Percentiles rank a stretch among this genome's conserved stretches.
Conservation (phyloP, 2,329 filamentous ascomycete species). For the Penicillium janthinellum region DNA sequence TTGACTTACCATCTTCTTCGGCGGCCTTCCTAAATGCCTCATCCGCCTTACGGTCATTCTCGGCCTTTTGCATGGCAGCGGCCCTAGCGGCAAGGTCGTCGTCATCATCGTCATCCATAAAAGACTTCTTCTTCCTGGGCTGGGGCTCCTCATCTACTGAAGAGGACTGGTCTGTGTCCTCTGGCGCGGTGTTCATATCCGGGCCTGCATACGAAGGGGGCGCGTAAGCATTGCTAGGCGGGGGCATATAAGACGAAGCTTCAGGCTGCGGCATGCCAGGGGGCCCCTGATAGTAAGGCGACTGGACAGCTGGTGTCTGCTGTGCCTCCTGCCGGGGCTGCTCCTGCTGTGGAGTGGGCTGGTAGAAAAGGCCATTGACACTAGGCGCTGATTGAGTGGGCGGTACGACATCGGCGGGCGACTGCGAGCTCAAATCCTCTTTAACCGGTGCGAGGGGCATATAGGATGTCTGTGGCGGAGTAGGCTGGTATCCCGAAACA, state of each 20-base stretch:
- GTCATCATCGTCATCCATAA: slow-evolving; percentile 79
- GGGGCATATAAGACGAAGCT: slow-evolving; percentile 40
- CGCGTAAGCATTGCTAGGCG: slow-evolving; percentile 36
- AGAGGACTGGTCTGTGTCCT: slow-evolving; percentile 55
- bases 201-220: slow-evolving; percentile 43
- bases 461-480: slow-evolving; percentile 42
- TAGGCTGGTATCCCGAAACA: slow-evolving; percentile 36
- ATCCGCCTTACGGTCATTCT: slow-evolving; percentile 71
- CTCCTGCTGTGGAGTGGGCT: slow-evolving; percentile 19
- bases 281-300: slow-evolving; percentile 31
- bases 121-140: slow-evolving; percentile 68
- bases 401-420: slow-evolving; percentile 25
- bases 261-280: slow-evolving; percentile 25
- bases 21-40: slow-evolving; percentile 85
- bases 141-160: slow-evolving; percentile 59
- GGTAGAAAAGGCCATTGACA: slow-evolving; percentile 30
- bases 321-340: not conserved
- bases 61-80: slow-evolving; percentile 58
- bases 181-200: slow-evolving; percentile 34
- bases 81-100: slow-evolving; percentile 62
- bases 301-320: slow-evolving; percentile 8
- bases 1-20: slow-evolving; percentile 61
- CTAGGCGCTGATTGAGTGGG: slow-evolving; percentile 27
- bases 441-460: slow-evolving; percentile 45
- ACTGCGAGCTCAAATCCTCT: slow-evolving; percentile 36